These are phyloP conservation scores for Aspergillus saccharolyticus DNA, from an alignment of 495 filamentous ascomycete genomes.

Conservation along the genomic window DNA sequence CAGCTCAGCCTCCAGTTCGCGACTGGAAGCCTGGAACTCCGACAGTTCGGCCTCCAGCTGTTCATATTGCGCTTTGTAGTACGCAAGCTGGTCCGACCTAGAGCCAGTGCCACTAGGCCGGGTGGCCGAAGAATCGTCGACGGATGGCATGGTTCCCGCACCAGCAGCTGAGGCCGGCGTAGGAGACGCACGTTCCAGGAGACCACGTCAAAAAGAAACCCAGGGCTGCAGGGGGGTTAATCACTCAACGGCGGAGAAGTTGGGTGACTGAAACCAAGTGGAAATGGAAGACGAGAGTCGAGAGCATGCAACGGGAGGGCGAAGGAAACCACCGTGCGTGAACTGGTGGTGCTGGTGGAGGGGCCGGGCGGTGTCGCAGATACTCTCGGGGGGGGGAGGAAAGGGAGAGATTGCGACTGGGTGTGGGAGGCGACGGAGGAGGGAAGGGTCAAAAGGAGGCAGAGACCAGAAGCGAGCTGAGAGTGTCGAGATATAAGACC, in stretches of 20 bases:
- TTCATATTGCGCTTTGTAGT: slow-evolving; percentile 96
- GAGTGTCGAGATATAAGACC: slow-evolving; percentile 1
- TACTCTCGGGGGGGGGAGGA: no score
- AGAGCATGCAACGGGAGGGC: slow-evolving; percentile 8
- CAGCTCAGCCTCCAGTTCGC: slow-evolving; percentile 88
- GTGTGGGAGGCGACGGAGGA: slow-evolving; percentile 16
- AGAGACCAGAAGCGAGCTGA: slow-evolving; percentile 7
- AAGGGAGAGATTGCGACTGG: slow-evolving; percentile 20
- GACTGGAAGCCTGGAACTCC: slow-evolving; percentile 90
- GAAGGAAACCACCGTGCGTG: slow-evolving; percentile 23
- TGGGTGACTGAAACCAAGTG: not conserved
- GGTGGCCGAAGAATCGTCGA: slow-evolving; percentile 61
- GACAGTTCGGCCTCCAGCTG: slow-evolving; percentile 84
- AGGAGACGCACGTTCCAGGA: slow-evolving; percentile 21
- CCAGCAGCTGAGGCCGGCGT: slow-evolving; percentile 30
- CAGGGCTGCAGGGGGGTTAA: slow-evolving; percentile 4
- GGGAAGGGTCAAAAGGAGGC: slow-evolving; percentile 4
- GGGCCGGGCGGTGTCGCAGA: slow-evolving; percentile 42
- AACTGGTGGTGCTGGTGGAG: slow-evolving; percentile 22
- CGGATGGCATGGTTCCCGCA: slow-evolving; percentile 44
- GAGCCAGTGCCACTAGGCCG: slow-evolving; percentile 53
- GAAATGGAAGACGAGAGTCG: not conserved
- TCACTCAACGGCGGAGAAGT: slow-evolving; percentile 4
- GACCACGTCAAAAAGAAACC: slow-evolving; percentile 17
- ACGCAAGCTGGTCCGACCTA: slow-evolving; percentile 69